Evolutionary conservation across 1,139 yeast genomes (phyloP), one percentile per base, ranked within the genome.

Genomic region (Keqinozyma sinolaborantium): DNA sequence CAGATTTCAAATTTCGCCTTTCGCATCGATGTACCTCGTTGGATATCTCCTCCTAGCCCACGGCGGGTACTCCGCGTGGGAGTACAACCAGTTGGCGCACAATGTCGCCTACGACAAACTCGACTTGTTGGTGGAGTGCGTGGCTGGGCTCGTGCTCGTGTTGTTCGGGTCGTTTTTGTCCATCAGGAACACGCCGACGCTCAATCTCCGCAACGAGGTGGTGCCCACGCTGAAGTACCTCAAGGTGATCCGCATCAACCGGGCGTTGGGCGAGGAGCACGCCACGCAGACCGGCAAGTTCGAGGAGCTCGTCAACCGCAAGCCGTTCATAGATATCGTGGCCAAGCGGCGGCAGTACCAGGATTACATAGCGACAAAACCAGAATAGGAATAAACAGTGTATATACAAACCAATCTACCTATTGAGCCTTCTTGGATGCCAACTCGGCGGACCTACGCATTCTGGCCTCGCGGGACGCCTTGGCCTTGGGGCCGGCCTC

Each of bases 51-150:
- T 69, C 11, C 51, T 70, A 23, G 28, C 57, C 9, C 79, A 75
- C 45, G 62, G 77, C 3, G 75, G 71, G 3, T 74, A 72, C 41
- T 73, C 79, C 9, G 63, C 78, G 1, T 67, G 66, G 43, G 79
- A 74, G 42, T 61, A 65, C 47, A 73, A 70, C 36, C 74, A 67
- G 44, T 48, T 68, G 18, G 30, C 53, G 8, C 38, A 35, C n/a
- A 29, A 41, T 10, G 34, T 51, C 13, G 41, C 37, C 30, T 41
- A 45, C 23, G 34, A 34, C 33, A 30, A 42, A 14, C 31, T 48
- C 4, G 78, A 73, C 41, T 56, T 74, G 3, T 42, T 57, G 14
- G 36, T 68, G 15, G 79, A 75, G 45, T 56, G 69, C 0, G 32
- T 64, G 6, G 36, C 66, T 9, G 77, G 74, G 2, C 51, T 72